phyloP scores from a whole-genome alignment of 225 moss, liverwort and hornwort genomes.

The Physcomitrium patens region DNA sequence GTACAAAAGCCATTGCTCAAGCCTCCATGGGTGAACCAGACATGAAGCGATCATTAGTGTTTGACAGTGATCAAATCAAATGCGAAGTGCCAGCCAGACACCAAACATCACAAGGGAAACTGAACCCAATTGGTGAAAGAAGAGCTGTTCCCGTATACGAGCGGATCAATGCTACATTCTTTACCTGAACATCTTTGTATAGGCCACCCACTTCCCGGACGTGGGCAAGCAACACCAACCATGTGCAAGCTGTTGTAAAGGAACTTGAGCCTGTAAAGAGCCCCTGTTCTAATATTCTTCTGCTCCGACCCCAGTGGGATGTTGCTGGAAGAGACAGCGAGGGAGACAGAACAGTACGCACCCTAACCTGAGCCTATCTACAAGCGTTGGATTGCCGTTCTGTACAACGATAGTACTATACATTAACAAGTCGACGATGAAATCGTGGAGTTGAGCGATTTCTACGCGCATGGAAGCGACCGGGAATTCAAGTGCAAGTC shows the following conservation, averaged over 20 bases:
- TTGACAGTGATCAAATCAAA: too few relatives aligned
- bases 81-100: too few relatives aligned
- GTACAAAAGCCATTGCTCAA: too few relatives aligned
- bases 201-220: constrained; percentile 24
- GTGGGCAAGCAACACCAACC: constrained; percentile 21
- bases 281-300: constrained; percentile 22
- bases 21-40: too few relatives aligned
- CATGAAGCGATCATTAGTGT: too few relatives aligned
- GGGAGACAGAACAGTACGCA: not conserved
- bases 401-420: constrained; percentile 35
- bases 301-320: constrained; percentile 9
- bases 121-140: not conserved
- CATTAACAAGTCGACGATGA: constrained; percentile 18
- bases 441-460: not conserved
- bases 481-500: constrained; percentile 44
- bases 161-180: not conserved
- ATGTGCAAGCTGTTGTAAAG: constrained; percentile 33
- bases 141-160: not conserved
- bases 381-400: constrained; percentile 23
- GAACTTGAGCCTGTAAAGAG: not conserved
- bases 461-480: constrained; percentile 22
- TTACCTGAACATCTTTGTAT: constrained; percentile 25
- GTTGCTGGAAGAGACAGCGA: constrained; percentile 9
- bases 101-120: not conserved
- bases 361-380: constrained; percentile 32